These are phyloP conservation scores for Brassica incana DNA, from an alignment of 345 rosid species.

Conservation along the genomic window DNA sequence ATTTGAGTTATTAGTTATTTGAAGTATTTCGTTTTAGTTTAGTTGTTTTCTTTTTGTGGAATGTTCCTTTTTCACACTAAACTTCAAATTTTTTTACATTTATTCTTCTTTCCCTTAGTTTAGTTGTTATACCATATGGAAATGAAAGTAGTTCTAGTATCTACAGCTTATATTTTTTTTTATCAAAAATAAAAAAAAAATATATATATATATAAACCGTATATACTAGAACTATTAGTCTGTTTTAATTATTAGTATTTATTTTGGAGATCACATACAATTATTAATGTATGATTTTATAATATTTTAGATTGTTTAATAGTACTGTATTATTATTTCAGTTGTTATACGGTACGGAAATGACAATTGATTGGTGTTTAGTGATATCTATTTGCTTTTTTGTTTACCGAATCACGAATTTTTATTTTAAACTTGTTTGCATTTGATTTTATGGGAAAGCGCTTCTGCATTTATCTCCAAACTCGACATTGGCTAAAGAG, in stretches of 20 bases:
- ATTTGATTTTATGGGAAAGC: conserved; percentile 41
- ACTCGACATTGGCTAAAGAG: conserved; percentile 63
- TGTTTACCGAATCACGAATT: not conserved
- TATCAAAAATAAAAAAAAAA: too few relatives aligned
- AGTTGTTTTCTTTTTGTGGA: too few relatives aligned
- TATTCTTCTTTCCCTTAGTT: too few relatives aligned
- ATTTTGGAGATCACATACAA: not conserved
- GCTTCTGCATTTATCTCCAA: conserved; percentile 60
- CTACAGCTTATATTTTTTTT: not conserved
- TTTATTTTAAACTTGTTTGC: not conserved
- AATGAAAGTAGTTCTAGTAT: not conserved
- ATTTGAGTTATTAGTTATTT: not conserved
- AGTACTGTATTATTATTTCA: not conserved
- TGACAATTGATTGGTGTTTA: not conserved
- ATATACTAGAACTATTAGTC: too few relatives aligned
- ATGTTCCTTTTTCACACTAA: too few relatives aligned
- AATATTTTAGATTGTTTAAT: not conserved
- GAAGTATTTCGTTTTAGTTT: not conserved
- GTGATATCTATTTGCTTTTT: not conserved
- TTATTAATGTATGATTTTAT: not conserved
- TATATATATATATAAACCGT: too few relatives aligned
- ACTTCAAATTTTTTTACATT: too few relatives aligned
- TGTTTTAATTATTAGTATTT: too few relatives aligned
- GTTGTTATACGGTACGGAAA: not conserved
- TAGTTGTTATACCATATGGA: not conserved